These are phyloP conservation scores for Sungouiozyma intestinalis DNA, from an alignment of 805 yeast genomes.

Conservation along the genomic window DNA sequence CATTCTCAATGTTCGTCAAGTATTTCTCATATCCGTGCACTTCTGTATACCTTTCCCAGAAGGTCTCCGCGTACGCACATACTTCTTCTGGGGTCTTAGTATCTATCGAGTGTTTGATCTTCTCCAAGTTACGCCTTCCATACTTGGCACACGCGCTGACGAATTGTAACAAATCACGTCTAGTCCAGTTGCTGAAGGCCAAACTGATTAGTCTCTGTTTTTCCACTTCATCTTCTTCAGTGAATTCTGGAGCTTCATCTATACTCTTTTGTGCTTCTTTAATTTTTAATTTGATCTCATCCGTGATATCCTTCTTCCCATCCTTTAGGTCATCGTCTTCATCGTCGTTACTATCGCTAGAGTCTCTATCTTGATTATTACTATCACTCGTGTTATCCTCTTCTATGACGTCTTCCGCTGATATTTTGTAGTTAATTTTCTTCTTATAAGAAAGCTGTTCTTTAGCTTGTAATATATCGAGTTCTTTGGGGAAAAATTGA, in stretches of 20 bases:
- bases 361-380: constrained; percentile 37
- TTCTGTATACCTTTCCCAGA: constrained; percentile 51
- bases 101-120: constrained; percentile 46
- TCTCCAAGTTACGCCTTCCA: constrained; percentile 43
- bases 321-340: constrained; percentile 1
- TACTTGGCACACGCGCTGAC: constrained; percentile 58
- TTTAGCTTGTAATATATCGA: constrained; percentile 44
- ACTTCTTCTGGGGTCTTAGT: constrained; percentile 52
- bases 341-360: constrained; percentile 20
- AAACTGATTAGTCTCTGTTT: constrained; percentile 44
- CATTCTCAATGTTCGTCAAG: constrained; percentile 58
- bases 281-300: constrained; percentile 10
- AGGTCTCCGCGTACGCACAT: constrained; percentile 43
- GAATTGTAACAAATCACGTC: constrained; percentile 64
- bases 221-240: constrained; percentile 47
- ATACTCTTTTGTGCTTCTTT: constrained; percentile 42
- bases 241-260: constrained; percentile 45
- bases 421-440: constrained; percentile 46
- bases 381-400: constrained; percentile 38
- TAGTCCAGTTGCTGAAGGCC: constrained; percentile 60
- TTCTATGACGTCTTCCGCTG: constrained; percentile 50
- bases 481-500: constrained; percentile 55
- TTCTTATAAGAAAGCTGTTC: constrained; percentile 58
- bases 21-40: constrained; percentile 67
- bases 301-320: constrained; percentile 4